Base-by-base conservation (phyloP, 257 asterid genomes). In the Primulina tabacum region DNA sequence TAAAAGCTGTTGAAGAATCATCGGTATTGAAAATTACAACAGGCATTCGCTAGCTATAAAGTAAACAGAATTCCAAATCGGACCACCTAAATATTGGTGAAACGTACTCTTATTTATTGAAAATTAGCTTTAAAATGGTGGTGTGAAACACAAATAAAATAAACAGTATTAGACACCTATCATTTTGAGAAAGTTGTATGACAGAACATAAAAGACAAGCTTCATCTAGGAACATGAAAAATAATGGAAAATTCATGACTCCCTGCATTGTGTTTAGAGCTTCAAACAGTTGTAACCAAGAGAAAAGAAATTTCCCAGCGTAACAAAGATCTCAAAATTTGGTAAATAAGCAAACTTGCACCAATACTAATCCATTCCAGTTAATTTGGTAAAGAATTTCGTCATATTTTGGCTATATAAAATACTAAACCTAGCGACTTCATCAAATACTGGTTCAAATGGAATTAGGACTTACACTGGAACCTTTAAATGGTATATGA, bases 201-300 rank as follows among this genome's bases (percentile, higher is more conserved):
- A 40, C n/a, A 69, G 33, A 63, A 60, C 34, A 35, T 34, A 30
- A 71, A 62, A 26, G 28, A 71, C 26, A 52, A 69, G 67, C 20
- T 60, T 59, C 16, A 29, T 26, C 47, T 29, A n/a, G 61, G 34
- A 50, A 32, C 26, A 32, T 47, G 32, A 64, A 62, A 16, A 59
- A 35, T 62, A 88, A 91, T 83, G 71, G 99, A 94, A 75, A 94
- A 94, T 52, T 92, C 87, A 71, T 76, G 96, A 73, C 85, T 85
- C 65, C 95, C 97, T 6, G 90, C 89, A 24, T 24, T 24, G 26
- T 24, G 26, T 24, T 24, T 24, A 24, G 26, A 24, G 26, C 26
- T 24, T 24, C 26, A 24, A 1, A 24, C 26, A 24, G 26, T 24
- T 24, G 38, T 37, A 26, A 58, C 65, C 55, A 66, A 60, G 56